Base-by-base conservation (phyloP, 2,329 filamentous ascomycete genomes). In the Botrytis sinoallii region DNA sequence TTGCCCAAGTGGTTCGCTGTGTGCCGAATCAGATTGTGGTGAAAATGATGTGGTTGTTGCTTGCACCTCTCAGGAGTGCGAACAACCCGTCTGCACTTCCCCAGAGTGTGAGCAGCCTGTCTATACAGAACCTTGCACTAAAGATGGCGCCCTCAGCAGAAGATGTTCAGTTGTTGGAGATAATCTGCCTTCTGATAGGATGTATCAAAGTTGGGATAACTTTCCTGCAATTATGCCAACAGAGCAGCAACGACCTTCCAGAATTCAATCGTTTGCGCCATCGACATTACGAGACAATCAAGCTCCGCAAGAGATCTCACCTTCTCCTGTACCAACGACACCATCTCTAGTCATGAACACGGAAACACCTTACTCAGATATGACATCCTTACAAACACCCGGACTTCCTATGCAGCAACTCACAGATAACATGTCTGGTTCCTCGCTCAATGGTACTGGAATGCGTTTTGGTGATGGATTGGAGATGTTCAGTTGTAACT, bases 21-120 rank as follows among this genome's bases (percentile, higher is more conserved):
- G 79, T 60, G 75, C 74, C 22, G 75, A 77, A 29, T 75, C 79
- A 14, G 75, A 79, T 40, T 80, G 79, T 71, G 68, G 70, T 52
- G 44, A 61, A 55, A 73, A 52, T 38, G 72, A 72, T 18, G 73
- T 74, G 18, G 70, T 78, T 38, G 72, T 79, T 32, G 71, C 76
- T 69, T 79, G 78, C 61, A 75, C 63, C 63, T 66, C 74, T 10
- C 63, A 74, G 16, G 68, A 73, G 22, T 79, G 78, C 69, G 76
- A 74, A 29, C 72, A 77, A 65, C 73, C 75, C 16, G 75, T 74
- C 35, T 78, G 78, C 63, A 75, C 66, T 57, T 66, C 74, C 6
- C 63, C 75, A 29, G 66, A 73, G 25, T 79, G 78, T 71, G 76
- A 74, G 22, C 69, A 77, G 61, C 73, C 74, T 25, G 73, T 71